Percentiles rank a stretch among this genome's conserved stretches.
Evolutionary conservation across 2,329 filamentous ascomycete genomes (phyloP).

Genomic region (Elsinoe perseae): DNA sequence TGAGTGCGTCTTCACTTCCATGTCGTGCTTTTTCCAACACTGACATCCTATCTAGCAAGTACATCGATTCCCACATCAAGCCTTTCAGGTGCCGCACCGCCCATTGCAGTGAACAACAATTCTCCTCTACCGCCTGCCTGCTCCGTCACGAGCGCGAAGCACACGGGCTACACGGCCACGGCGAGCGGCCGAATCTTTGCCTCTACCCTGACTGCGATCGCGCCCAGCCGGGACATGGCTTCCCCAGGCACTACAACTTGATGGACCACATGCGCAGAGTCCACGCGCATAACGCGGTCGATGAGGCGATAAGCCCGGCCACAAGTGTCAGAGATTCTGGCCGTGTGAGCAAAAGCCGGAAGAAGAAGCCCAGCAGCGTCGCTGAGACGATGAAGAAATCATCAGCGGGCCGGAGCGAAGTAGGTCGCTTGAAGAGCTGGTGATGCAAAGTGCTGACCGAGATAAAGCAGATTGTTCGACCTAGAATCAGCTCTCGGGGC

Average conservation of each 20-base stretch:
- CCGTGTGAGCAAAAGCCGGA: conserved; percentile 13
- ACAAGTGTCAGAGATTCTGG: not conserved
- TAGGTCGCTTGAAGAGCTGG: not conserved
- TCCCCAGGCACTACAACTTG: conserved; percentile 91
- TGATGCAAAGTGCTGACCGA: not conserved
- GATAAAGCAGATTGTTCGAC: not conserved
- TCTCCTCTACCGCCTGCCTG: conserved; percentile 91
- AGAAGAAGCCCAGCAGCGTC: conserved; percentile 14
- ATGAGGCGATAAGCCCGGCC: not conserved
- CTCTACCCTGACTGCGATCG: conserved; percentile 82
- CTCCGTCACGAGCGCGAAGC: conserved; percentile 93
- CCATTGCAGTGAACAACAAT: conserved; percentile 70
- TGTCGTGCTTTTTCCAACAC: conserved; percentile 6
- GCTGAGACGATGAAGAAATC: not conserved
- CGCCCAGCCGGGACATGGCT: conserved; percentile 72
- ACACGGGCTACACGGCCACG: conserved; percentile 90
- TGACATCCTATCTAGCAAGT: conserved; percentile 60
- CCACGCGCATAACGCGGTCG: conserved; percentile 50
- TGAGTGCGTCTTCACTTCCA: conserved; percentile 59
- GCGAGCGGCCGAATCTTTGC: conserved; percentile 86
- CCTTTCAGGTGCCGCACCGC: conserved; percentile 89
- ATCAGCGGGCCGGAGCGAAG: conserved; percentile 3
- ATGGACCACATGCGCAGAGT: conserved; percentile 96
- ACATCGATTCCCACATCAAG: conserved; percentile 92
- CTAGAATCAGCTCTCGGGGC: not conserved